Base-by-base conservation (phyloP, 495 filamentous ascomycete genomes). In the Sordaria brevicollis region DNA sequence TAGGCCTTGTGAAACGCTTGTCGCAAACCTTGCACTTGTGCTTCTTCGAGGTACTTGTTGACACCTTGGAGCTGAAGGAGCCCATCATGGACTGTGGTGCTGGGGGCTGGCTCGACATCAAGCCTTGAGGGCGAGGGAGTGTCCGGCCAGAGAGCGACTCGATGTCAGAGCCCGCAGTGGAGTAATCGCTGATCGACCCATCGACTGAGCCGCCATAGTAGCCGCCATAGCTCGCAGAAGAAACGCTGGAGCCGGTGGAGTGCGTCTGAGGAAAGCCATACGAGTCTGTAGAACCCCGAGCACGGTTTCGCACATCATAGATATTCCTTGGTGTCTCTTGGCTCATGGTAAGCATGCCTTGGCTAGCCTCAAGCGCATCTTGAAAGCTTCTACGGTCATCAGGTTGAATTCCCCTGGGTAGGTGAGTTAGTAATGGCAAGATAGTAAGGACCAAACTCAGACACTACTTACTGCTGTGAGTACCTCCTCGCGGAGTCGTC, bases 11-110 rank as follows among this genome's bases (percentile, higher is more conserved):
- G 79, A 99, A 99, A 8, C 95, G 89, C 88, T 99, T 99, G 82
- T 98, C 95, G 84, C 95, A 99, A 66, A 99, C 92, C 85, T 97
- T 98, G 86, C 95, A 99, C 82, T 97, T 97, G 83, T 99, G 95
- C 85, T 98, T 99, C 89, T 99, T 99, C 77, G 98, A 94, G 34
- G 95, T 93, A 82, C 92, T 96, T 29, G 93, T 94, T 10, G 93
- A 92, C 65, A 97, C 90, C 79, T 97, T 98, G 57, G 95, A 97
- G 83, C 92, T 97, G 84, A 99, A 99, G 72, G 96, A 94, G 65
- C 92, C 89, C 95, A 99, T 99, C 93, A 99, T 97, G 4, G 93
- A 94, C 77, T 95, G 92, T 15, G 93, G 94, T 35, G 93, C 93
- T 0, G 93, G 92, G 35, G 93, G 93, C 71, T 81, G 87, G 68